Percentiles rank a stretch among this genome's conserved stretches.
Conservation (phyloP, 805 yeast species). For the Metschnikowia sp. region DNA sequence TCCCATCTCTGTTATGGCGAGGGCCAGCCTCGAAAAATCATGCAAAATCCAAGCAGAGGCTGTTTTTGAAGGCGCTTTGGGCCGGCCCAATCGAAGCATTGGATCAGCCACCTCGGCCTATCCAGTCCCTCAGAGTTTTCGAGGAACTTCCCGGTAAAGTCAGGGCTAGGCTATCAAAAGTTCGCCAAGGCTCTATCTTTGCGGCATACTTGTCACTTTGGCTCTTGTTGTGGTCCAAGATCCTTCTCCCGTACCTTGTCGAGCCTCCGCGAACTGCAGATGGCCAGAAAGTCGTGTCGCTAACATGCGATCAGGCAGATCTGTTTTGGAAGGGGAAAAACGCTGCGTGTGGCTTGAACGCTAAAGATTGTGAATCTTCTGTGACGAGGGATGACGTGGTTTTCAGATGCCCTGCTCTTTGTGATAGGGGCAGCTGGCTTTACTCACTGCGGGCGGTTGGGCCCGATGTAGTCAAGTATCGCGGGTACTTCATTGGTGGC, state of each 20-base stretch:
- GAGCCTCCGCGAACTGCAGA: constrained; percentile 31
- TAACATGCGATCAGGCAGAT: constrained; percentile 47
- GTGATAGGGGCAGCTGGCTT: constrained; percentile 74
- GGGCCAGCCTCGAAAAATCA: background rate
- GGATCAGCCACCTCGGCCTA: constrained; percentile 48
- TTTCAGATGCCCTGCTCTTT: constrained; percentile 83
- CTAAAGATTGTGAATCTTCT: constrained; percentile 51
- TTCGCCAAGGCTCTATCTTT: constrained; percentile 27
- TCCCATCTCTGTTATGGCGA: background rate
- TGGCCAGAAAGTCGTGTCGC: constrained; percentile 31
- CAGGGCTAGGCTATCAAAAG: constrained; percentile 23
- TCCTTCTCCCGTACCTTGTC: constrained; percentile 46
- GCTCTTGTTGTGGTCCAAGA: constrained; percentile 36
- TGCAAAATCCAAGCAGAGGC: background rate
- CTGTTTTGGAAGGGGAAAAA: constrained; percentile 74
- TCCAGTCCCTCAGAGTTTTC: constrained; percentile 22
- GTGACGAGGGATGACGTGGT: constrained; percentile 41
- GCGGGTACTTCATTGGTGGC: constrained; percentile 77
- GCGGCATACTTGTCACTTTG: constrained; percentile 44
- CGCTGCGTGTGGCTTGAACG: constrained; percentile 72
- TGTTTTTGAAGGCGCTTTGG: constrained; percentile 34
- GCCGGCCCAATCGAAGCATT: constrained; percentile 50
- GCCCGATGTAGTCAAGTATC: constrained; percentile 58
- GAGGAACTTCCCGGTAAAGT: constrained; percentile 46
- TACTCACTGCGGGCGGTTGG: constrained; percentile 79